A percentile compares a stretch with the other conserved stretches of the same genome.
phyloP scores from a whole-genome alignment of 495 filamentous ascomycete species.

The Glonium stellatum region DNA sequence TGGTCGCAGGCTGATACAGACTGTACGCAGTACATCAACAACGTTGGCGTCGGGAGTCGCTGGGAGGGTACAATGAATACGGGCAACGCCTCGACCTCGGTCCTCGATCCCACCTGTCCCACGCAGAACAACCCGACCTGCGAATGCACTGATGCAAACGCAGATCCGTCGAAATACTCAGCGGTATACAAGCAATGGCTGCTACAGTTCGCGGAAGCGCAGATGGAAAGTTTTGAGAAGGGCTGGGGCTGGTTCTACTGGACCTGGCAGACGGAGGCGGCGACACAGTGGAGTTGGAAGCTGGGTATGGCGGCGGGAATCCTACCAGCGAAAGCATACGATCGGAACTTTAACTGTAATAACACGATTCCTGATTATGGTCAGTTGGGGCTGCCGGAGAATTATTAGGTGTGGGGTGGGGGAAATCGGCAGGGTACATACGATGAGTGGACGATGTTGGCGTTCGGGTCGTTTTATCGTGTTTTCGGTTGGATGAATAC shows the following conservation, averaged over 20 bases:
- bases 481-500: neutral
- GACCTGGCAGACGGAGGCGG: conserved; percentile 78
- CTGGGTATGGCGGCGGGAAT: conserved; percentile 75
- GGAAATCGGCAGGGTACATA: neutral
- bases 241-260: conserved; percentile 99
- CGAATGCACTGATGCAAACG: conserved; percentile 69
- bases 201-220: conserved; percentile 83
- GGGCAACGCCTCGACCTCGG: conserved; percentile 47
- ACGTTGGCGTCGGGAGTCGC: conserved; percentile 78
- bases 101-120: conserved; percentile 64
- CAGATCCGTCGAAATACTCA: conserved; percentile 59
- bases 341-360: conserved; percentile 68
- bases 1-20: conserved; percentile 98
- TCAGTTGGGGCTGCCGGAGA: conserved; percentile 54
- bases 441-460: neutral
- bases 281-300: conserved; percentile 92
- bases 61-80: conserved; percentile 79
- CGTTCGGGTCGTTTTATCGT: neutral
- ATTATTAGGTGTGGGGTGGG: conserved; percentile 45
- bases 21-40: conserved; percentile 80
- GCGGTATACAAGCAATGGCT: conserved; percentile 78
- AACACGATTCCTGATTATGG: conserved; percentile 62
- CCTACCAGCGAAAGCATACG: conserved; percentile 71
- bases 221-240: conserved; percentile 86
- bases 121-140: conserved; percentile 50